Evolutionary conservation across 495 filamentous ascomycete genomes (phyloP).

Genomic region (Penicillium dipodomyicola): DNA sequence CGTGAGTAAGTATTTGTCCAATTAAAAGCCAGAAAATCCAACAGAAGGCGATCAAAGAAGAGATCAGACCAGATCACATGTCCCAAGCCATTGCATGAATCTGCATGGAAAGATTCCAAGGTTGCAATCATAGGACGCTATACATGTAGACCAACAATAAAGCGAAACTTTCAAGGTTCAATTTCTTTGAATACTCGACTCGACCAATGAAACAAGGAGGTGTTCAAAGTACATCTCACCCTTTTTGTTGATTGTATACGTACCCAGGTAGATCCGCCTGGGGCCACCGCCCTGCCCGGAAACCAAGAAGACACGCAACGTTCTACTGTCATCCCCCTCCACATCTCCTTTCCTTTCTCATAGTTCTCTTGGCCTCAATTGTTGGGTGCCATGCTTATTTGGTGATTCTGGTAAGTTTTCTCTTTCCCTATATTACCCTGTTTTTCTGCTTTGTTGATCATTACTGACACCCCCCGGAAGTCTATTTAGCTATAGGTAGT

Average conservation of each 20-base stretch:
- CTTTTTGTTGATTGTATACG: slow-evolving; percentile 9
- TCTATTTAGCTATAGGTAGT: slow-evolving; percentile 38
- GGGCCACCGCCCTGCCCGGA: slow-evolving; percentile 12
- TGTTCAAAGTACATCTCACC: background rate
- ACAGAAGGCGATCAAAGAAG: background rate
- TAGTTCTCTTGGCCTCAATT: slow-evolving; percentile 18
- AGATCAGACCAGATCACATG: background rate
- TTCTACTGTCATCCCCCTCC: slow-evolving; percentile 5
- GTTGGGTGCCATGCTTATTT: slow-evolving; percentile 29
- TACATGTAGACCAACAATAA: background rate
- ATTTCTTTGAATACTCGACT: background rate
- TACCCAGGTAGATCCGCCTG: slow-evolving; percentile 4
- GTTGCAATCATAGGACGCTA: background rate
- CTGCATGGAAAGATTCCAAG: background rate
- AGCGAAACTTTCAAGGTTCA: background rate
- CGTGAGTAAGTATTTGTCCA: background rate
- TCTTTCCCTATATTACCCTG: background rate
- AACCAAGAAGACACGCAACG: slow-evolving; percentile 20
- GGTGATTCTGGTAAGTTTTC: slow-evolving; percentile 29
- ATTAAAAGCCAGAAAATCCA: background rate
- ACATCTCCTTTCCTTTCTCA: slow-evolving; percentile 15
- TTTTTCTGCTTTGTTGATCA: background rate
- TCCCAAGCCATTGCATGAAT: background rate
- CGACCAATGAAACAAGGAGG: slow-evolving; percentile 1
- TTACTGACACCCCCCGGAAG: slow-evolving; percentile 20